phyloP scores from a whole-genome alignment of 2,329 filamentous ascomycete species.

The Didymella keratinophila region DNA sequence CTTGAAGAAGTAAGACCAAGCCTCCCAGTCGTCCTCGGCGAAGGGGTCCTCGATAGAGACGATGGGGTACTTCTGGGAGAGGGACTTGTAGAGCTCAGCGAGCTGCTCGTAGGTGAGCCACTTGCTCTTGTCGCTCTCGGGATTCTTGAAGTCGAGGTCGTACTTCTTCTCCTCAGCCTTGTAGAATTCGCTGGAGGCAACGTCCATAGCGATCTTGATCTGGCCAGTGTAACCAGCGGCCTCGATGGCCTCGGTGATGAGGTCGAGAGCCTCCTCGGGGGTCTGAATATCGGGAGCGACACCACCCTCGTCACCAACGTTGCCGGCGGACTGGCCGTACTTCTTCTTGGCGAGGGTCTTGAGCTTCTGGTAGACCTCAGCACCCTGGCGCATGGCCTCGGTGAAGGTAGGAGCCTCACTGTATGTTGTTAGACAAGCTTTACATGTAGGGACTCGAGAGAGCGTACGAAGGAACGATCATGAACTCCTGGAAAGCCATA shows the following conservation, averaged over 20 bases:
- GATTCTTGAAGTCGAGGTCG: conserved; percentile 99
- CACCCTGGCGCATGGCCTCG: conserved; percentile 94
- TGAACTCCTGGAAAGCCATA: conserved; percentile 68
- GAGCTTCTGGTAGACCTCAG: conserved; percentile 98
- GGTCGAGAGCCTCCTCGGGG: conserved; percentile 92
- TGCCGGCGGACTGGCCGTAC: conserved; percentile 98
- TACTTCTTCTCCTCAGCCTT: conserved; percentile 97
- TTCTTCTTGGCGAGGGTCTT: conserved; percentile 98
- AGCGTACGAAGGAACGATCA: conserved; percentile 60
- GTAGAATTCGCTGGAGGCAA: conserved; percentile 99
- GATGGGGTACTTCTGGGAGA: conserved; percentile 96
- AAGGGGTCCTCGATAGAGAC: conserved; percentile 99
- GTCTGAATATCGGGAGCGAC: conserved; percentile 99
- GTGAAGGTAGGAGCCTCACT: conserved; percentile 88
- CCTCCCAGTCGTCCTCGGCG: conserved; percentile 99
- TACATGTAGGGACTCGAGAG: not conserved
- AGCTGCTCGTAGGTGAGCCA: conserved; percentile 99
- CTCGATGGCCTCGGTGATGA: conserved; percentile 95
- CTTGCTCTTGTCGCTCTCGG: conserved; percentile 92
- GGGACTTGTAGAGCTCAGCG: conserved; percentile 85
- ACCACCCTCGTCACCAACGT: conserved; percentile 99
- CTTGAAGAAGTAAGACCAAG: conserved; percentile 99
- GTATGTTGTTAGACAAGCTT: conserved; percentile 26
- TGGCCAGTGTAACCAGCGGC: conserved; percentile 93
- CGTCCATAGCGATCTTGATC: conserved; percentile 99